Percentiles rank a stretch among this genome's conserved stretches.
These are phyloP conservation scores for Tympanopsis confertula DNA, from an alignment of 2,329 filamentous ascomycete genomes.

Conservation along the genomic window DNA sequence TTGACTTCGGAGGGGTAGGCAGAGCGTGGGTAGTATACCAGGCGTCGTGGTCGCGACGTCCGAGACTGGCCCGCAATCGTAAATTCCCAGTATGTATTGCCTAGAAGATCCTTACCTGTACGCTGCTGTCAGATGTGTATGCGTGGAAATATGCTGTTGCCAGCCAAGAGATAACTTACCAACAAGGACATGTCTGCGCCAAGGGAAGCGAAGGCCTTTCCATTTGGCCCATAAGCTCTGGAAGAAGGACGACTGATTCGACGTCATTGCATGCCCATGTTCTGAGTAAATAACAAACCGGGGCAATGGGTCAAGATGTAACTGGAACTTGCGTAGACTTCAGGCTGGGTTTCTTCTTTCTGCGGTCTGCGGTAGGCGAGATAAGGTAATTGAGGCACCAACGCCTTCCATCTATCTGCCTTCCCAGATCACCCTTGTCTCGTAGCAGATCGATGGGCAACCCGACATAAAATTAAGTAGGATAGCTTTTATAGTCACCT, in stretches of 20 bases:
- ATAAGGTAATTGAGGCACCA: no score
- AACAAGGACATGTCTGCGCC: constrained; percentile 51
- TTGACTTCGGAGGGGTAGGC: constrained; percentile 41
- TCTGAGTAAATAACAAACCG: no score
- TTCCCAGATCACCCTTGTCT: no score
- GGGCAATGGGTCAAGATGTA: no score
- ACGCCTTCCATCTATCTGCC: no score
- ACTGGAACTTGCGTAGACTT: no score
- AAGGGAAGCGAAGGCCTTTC: constrained; percentile 51
- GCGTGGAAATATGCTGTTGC: background rate
- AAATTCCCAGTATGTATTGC: constrained; percentile 63
- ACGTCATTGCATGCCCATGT: no score
- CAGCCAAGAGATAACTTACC: constrained; percentile 27
- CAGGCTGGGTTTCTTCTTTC: no score
- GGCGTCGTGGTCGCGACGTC: constrained; percentile 27
- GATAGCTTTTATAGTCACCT: no score
- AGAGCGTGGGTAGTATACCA: constrained; percentile 44
- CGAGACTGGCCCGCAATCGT: constrained; percentile 14
- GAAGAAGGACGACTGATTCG: background rate
- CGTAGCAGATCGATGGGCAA: no score
- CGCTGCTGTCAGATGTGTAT: background rate
- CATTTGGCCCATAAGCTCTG: constrained; percentile 39
- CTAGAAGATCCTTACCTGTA: constrained; percentile 49
- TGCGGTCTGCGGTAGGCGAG: no score
- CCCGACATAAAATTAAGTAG: no score